A percentile compares a stretch with the other conserved stretches of the same genome.
phyloP scores from a whole-genome alignment of 768 basidiomycete species.

The Suillus spraguei region DNA sequence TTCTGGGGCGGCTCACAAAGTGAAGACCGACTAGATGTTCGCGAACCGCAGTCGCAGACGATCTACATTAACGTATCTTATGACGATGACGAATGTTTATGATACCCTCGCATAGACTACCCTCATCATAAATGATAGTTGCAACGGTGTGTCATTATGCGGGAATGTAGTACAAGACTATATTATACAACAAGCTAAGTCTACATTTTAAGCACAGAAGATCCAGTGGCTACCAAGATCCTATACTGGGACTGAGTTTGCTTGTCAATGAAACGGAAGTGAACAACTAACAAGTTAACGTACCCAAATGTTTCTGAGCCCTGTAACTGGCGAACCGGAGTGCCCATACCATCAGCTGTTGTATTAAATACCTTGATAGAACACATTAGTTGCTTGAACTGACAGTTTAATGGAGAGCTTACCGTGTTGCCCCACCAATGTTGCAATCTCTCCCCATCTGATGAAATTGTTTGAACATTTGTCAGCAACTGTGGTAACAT shows the following conservation, averaged over 20 bases:
- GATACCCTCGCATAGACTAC: slow-evolving; percentile 13
- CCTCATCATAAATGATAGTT: not conserved
- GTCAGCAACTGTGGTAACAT: too few species aligned
- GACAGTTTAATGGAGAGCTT: not conserved
- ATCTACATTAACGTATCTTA: slow-evolving; percentile 5
- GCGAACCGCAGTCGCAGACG: not conserved
- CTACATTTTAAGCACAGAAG: slow-evolving; percentile 8
- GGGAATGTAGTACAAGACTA: slow-evolving; percentile 9
- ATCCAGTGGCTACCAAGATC: slow-evolving; percentile 28
- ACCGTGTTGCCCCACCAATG: slow-evolving; percentile 34
- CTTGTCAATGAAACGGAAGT: not conserved
- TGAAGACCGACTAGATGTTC: slow-evolving; percentile 34
- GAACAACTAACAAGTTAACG: not conserved
- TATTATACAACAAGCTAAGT: slow-evolving; percentile 10
- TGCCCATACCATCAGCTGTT: slow-evolving; percentile 24
- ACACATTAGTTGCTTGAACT: too few species aligned
- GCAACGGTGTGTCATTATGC: slow-evolving; percentile 12
- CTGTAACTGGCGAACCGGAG: slow-evolving; percentile 29
- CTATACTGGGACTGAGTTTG: slow-evolving; percentile 7
- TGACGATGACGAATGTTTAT: slow-evolving; percentile 16
- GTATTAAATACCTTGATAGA: slow-evolving; percentile 24
- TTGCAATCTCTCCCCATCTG: slow-evolving; percentile 27
- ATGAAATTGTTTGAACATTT: not conserved
- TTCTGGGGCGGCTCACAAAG: slow-evolving; percentile 30
- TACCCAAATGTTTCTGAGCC: slow-evolving; percentile 27